These are phyloP conservation scores for Penicillium olsonii DNA, from an alignment of 2,329 filamentous ascomycete species.

Conservation along the genomic window DNA sequence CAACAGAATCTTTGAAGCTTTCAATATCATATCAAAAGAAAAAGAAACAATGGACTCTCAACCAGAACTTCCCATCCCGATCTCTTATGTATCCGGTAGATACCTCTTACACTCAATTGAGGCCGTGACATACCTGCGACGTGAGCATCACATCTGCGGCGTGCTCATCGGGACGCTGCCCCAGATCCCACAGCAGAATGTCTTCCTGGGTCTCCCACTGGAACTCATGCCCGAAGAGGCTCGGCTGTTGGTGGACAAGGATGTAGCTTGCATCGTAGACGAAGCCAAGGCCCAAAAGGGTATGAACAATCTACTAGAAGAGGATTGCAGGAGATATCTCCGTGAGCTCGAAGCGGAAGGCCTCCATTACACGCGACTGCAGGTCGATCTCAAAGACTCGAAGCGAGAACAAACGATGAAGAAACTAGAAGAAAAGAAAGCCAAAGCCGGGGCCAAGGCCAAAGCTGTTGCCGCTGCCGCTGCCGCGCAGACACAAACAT, in stretches of 20 bases:
- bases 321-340: constrained; percentile 64
- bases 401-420: constrained; percentile 53
- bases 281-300: constrained; percentile 70
- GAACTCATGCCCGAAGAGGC: constrained; percentile 92
- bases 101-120: constrained; percentile 90
- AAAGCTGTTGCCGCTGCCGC: constrained; percentile 22
- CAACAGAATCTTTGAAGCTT: constrained; percentile 21
- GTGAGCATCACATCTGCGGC: constrained; percentile 79
- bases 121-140: constrained; percentile 74
- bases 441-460: constrained; percentile 18
- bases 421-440: constrained; percentile 48
- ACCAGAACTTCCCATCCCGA: constrained; percentile 65
- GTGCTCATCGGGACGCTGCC: constrained; percentile 85
- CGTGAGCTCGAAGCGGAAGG: constrained; percentile 57
- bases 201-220: constrained; percentile 85
- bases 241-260: constrained; percentile 73
- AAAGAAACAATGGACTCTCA: constrained; percentile 34
- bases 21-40: constrained; percentile 8
- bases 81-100: constrained; percentile 75
- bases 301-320: constrained; percentile 60
- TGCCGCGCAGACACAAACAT: constrained; percentile 6
- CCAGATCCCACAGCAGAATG: constrained; percentile 90
- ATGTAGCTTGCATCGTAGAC: constrained; percentile 77
- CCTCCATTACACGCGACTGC: constrained; percentile 50
- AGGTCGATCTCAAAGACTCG: constrained; percentile 51